Conservation (phyloP, 805 yeast species). For the Metschnikowia colocasiae region DNA sequence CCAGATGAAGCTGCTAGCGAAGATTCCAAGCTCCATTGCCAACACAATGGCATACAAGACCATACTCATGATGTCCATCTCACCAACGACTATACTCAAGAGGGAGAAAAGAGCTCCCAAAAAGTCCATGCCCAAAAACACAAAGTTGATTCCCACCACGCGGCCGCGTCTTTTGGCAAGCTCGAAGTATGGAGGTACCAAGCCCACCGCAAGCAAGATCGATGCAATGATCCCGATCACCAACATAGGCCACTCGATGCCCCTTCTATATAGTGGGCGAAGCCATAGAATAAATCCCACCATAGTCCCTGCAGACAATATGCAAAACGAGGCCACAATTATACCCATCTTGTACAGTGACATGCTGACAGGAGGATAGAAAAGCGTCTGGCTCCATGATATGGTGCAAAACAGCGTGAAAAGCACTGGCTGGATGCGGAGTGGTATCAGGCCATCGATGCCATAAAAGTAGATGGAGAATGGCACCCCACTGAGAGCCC, state of each 20-base stretch:
- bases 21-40: constrained; percentile 72
- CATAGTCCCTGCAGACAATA: constrained; percentile 50
- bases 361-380: constrained; percentile 64
- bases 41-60: constrained; percentile 72
- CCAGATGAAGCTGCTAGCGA: constrained; percentile 71
- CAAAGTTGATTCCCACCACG: constrained; percentile 85
- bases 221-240: constrained; percentile 81
- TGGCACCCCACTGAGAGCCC: constrained; percentile 73
- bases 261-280: constrained; percentile 46
- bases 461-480: constrained; percentile 80
- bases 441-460: constrained; percentile 66
- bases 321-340: constrained; percentile 35
- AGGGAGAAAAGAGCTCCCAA: constrained; percentile 78
- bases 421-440: constrained; percentile 83
- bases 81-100: constrained; percentile 51
- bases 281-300: constrained; percentile 70
- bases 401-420: constrained; percentile 67
- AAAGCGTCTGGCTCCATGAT: constrained; percentile 59
- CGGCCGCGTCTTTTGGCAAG: constrained; percentile 73
- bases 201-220: constrained; percentile 67
- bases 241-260: constrained; percentile 73
- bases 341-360: constrained; percentile 33
- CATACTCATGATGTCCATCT: constrained; percentile 75
- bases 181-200: constrained; percentile 87
- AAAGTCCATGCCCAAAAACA: constrained; percentile 72